A percentile compares a stretch with the other conserved stretches of the same genome.
Conservation (phyloP, 1,284 basidiomycete genomes). For the Ganoderma sinense region DNA sequence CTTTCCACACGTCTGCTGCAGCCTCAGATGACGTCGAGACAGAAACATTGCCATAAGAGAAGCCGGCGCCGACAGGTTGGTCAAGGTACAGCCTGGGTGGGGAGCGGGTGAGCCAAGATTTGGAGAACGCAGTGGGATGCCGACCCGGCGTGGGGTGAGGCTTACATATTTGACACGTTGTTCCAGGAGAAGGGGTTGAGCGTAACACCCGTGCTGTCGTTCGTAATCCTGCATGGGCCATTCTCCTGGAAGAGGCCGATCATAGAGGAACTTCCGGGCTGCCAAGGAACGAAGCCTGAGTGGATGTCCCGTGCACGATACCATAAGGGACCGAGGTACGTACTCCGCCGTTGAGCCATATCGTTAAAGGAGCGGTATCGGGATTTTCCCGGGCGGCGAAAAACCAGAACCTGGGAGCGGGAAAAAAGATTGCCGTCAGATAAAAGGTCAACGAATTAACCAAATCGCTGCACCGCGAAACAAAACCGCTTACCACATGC, state of each 20-base stretch:
- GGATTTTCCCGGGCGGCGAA: conserved; percentile 67
- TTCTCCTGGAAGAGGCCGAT: conserved; percentile 73
- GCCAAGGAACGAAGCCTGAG: conserved; percentile 23
- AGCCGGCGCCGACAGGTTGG: conserved; percentile 70
- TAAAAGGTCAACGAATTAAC: neutral
- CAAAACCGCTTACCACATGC: conserved; percentile 54
- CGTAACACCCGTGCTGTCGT: conserved; percentile 58
- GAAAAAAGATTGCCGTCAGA: neutral
- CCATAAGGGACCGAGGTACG: conserved; percentile 29
- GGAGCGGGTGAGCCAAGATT: neutral
- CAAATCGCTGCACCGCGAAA: neutral
- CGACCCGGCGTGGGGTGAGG: conserved; percentile 1
- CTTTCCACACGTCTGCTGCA: conserved; percentile 63
- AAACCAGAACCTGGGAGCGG: conserved; percentile 67
- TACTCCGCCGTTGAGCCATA: conserved; percentile 75
- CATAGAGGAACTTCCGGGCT: conserved; percentile 73
- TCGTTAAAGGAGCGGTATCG: conserved; percentile 61
- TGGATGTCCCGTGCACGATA: neutral
- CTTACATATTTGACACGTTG: conserved; percentile 61
- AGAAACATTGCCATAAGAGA: conserved; percentile 59
- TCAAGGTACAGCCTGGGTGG: conserved; percentile 55
- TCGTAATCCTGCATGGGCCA: conserved; percentile 68
- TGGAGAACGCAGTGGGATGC: neutral
- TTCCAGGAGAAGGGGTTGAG: conserved; percentile 74
- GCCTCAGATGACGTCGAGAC: conserved; percentile 62